Evolutionary conservation across 139 green algal species (phyloP).

Genomic region (Haematococcus lacustris): DNA sequence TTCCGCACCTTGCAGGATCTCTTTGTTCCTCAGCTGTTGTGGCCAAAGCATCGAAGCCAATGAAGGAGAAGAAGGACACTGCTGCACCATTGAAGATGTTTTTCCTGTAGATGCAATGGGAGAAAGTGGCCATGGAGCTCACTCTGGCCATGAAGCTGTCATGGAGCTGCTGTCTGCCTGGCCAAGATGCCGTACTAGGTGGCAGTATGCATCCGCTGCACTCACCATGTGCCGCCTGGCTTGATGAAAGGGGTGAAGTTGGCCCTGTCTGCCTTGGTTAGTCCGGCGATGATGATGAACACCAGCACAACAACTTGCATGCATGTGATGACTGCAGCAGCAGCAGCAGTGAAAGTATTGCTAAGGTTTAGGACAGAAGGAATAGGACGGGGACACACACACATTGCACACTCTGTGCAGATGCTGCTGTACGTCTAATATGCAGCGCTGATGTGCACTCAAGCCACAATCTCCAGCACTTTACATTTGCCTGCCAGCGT

Average conservation of each 20-base stretch:
- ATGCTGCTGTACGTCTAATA: no score
- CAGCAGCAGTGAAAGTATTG: background rate
- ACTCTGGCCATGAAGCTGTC: no score
- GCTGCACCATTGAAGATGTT: conserved; percentile 46
- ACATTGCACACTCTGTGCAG: no score
- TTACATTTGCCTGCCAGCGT: no score
- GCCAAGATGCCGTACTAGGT: no score
- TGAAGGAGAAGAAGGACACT: conserved; percentile 47
- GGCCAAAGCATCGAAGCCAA: conserved; percentile 53
- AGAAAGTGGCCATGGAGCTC: background rate
- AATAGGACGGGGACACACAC: no score
- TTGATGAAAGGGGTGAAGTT: conserved; percentile 1
- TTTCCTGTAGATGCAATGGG: background rate
- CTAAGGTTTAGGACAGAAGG: background rate
- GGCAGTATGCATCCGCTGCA: no score
- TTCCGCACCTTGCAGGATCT: conserved; percentile 6
- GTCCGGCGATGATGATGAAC: conserved; percentile 46
- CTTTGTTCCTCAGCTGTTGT: conserved; percentile 59
- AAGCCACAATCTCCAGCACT: no score
- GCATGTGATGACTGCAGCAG: conserved; percentile 19
- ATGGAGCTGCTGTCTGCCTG: no score
- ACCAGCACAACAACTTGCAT: conserved; percentile 25
- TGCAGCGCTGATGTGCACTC: no score
- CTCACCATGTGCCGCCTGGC: background rate
- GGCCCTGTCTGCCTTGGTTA: conserved; percentile 8